Evolutionary conservation across 2,329 filamentous ascomycete species (phyloP).

Genomic region (Albifimbria verrucaria): DNA sequence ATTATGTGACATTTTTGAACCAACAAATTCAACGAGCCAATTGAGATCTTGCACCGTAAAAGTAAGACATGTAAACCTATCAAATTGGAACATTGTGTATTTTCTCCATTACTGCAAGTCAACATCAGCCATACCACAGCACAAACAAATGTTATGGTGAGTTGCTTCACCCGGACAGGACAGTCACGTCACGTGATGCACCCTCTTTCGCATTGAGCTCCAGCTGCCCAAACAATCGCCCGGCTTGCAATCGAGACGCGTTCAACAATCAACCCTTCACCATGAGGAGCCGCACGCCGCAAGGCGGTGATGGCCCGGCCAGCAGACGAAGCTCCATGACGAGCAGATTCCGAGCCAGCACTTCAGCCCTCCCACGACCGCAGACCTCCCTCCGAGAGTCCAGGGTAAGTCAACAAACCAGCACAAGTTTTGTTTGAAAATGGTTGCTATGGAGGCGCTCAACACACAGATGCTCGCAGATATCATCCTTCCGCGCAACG

Average conservation of each 20-base stretch:
- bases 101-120: too few relatives aligned
- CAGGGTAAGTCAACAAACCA: constrained; percentile 31
- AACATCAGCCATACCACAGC: too few relatives aligned
- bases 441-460: background rate
- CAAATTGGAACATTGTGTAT: too few relatives aligned
- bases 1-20: too few relatives aligned
- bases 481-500: constrained; percentile 46
- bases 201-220: constrained; percentile 7
- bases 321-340: constrained; percentile 26
- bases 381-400: constrained; percentile 33
- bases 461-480: constrained; percentile 21
- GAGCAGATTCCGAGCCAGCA: constrained; percentile 31
- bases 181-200: constrained; percentile 6
- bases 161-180: too few relatives aligned
- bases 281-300: constrained; percentile 32
- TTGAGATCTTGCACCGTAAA: too few relatives aligned
- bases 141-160: too few relatives aligned
- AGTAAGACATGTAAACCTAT: too few relatives aligned
- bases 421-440: background rate
- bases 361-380: constrained; percentile 32
- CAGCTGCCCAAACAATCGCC: constrained; percentile 10
- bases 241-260: constrained; percentile 6
- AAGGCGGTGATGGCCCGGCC: constrained; percentile 26
- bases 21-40: too few relatives aligned
- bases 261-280: constrained; percentile 6